Evolutionary conservation across 768 basidiomycete genomes (phyloP).

Genomic region (Mrakia frigida): DNA sequence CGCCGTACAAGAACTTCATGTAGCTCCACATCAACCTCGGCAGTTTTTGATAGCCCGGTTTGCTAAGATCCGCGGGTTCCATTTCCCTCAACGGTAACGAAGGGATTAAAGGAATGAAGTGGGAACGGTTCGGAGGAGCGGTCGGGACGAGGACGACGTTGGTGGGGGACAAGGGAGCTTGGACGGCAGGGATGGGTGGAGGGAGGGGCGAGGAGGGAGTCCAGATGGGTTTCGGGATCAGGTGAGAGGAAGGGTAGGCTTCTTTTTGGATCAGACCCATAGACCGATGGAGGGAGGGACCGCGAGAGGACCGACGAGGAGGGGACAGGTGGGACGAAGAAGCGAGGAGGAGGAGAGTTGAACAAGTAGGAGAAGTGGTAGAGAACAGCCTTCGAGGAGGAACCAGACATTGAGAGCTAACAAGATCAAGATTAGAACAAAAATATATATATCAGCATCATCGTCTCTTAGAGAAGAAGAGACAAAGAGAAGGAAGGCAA

Average conservation of each 20-base stretch:
- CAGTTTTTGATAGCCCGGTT: neutral
- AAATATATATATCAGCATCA: neutral
- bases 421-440: neutral
- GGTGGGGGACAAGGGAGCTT: conserved; percentile 11
- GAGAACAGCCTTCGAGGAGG: neutral
- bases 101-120: neutral
- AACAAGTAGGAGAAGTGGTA: neutral
- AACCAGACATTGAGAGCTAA: neutral
- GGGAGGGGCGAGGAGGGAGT: neutral
- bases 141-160: conserved; percentile 1
- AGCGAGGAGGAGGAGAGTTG: neutral
- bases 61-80: neutral
- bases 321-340: neutral
- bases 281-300: neutral
- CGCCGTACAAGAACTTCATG: conserved; percentile 2
- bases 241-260: neutral
- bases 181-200: neutral
- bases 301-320: neutral
- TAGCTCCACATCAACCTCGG: conserved; percentile 7
- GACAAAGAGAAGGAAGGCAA: neutral
- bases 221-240: neutral
- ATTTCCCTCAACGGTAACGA: neutral
- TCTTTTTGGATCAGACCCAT: conserved; percentile 4
- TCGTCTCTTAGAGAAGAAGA: neutral
- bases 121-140: neutral